These are phyloP conservation scores for Phytophthora rubi DNA, from an alignment of 352 stramenopile genomes.

Conservation along the genomic window DNA sequence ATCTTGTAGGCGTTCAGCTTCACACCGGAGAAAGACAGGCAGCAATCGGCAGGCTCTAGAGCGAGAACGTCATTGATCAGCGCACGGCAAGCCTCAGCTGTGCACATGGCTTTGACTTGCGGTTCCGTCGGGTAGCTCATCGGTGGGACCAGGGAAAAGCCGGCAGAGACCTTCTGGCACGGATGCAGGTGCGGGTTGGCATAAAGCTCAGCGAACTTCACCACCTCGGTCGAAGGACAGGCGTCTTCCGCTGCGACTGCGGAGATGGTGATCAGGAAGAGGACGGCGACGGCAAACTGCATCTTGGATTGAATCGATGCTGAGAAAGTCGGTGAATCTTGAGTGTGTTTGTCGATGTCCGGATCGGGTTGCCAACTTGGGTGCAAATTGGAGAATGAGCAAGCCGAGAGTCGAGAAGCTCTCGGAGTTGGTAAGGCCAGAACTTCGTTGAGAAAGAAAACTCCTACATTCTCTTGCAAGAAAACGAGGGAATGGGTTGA, in stretches of 20 bases:
- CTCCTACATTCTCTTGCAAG: conserved; percentile 6
- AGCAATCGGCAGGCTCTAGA: conserved; percentile 31
- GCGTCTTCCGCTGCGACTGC: conserved; percentile 28
- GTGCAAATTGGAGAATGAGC: conserved; percentile 41
- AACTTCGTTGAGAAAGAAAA: conserved; percentile 9
- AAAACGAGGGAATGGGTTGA: neutral
- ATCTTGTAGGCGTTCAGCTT: conserved; percentile 37
- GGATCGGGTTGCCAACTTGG: conserved; percentile 21
- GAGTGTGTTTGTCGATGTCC: conserved; percentile 7
- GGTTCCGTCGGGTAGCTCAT: conserved; percentile 27
- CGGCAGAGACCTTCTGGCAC: conserved; percentile 32
- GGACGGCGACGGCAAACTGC: conserved; percentile 18
- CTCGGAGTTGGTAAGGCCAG: neutral
- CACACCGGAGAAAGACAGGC: conserved; percentile 22
- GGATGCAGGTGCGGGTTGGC: conserved; percentile 34
- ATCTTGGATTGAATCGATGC: conserved; percentile 14
- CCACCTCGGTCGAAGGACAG: conserved; percentile 30
- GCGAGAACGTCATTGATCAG: conserved; percentile 33
- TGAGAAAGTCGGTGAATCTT: conserved; percentile 5
- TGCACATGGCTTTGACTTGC: conserved; percentile 39
- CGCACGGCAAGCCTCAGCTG: conserved; percentile 18
- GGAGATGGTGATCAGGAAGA: conserved; percentile 25
- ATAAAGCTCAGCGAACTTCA: conserved; percentile 38
- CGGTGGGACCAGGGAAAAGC: conserved; percentile 29
- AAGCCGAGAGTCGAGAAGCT: neutral